phyloP scores from a whole-genome alignment of 257 asterid species.

The Penstemon barbatus region DNA sequence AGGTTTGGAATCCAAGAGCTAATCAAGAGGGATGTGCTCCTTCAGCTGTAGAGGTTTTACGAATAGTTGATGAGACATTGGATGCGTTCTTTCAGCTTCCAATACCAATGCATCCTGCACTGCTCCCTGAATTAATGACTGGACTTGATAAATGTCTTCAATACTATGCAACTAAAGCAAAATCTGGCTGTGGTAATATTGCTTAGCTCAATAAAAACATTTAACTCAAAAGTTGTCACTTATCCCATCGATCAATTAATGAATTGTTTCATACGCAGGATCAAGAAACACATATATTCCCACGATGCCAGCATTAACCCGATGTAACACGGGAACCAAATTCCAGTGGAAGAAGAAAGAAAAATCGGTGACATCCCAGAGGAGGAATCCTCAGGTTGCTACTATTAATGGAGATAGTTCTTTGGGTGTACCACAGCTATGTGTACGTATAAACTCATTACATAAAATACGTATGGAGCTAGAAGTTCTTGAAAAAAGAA shows the following conservation, averaged over 20 bases:
- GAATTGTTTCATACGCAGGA: slow-evolving; percentile 44
- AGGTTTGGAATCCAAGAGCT: slow-evolving; percentile 88
- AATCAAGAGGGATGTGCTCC: slow-evolving; percentile 85
- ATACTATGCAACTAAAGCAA: slow-evolving; percentile 73
- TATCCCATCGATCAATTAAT: slow-evolving; percentile 13
- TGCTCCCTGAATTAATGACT: slow-evolving; percentile 77
- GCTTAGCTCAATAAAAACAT: slow-evolving; percentile 2
- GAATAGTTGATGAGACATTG: slow-evolving; percentile 80
- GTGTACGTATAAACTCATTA: slow-evolving; percentile 84
- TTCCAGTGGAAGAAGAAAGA: slow-evolving; percentile 88
- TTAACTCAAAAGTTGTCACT: slow-evolving; percentile 11
- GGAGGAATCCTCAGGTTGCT: slow-evolving; percentile 76
- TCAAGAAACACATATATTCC: slow-evolving; percentile 76
- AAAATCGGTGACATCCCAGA: slow-evolving; percentile 50
- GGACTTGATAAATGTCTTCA: slow-evolving; percentile 94
- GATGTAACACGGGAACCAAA: slow-evolving; percentile 66
- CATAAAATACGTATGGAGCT: slow-evolving; percentile 73
- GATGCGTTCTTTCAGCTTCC: slow-evolving; percentile 93
- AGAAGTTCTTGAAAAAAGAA: slow-evolving; percentile 84
- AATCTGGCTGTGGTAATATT: slow-evolving; percentile 85
- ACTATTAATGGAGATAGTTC: slow-evolving; percentile 66
- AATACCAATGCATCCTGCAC: slow-evolving; percentile 92
- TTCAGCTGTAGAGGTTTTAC: slow-evolving; percentile 84
- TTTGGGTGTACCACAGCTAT: slow-evolving; percentile 66
- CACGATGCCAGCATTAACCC: slow-evolving; percentile 85